Base-by-base conservation (phyloP, 2,329 filamentous ascomycete species). In the Fusarium sublunatum region DNA sequence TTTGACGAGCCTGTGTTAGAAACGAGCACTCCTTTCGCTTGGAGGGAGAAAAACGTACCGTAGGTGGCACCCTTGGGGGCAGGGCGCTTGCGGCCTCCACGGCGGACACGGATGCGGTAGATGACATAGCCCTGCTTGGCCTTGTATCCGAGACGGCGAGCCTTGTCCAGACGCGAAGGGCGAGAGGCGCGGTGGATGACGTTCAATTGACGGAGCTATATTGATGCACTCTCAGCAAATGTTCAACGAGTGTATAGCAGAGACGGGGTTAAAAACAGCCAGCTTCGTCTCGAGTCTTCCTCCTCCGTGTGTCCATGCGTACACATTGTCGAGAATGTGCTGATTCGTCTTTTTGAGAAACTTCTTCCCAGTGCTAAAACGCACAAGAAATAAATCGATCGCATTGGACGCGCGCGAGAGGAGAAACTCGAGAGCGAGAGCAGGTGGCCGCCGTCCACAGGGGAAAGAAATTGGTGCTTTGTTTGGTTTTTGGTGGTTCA, bases 111-210 rank as follows among this genome's bases (percentile, higher is more conserved):
- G 79, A 96, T 88, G 81, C 95, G 95, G 91, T 99, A 99, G 91
- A 99, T 93, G 81, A 99, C 95, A 88, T 98, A 99, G 83, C 95
- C 95, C 87, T 99, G 95, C 92, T 99, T 99, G 87, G 96, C 95
- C 92, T 99, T 99, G 92, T 99, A 99, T 77, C 95, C 95, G 75
- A 99, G 92, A 83, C 96, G 95, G 85, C 95, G 95, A 80, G 96
- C 95, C 92, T 99, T 99, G 87, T 99, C 96, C 79, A 95, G 95
- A 82, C 95, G 95, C 77, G 93, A 97, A 75, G 95, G 95, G 77
- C 94, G 93, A 77, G 93, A 96, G 79, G 95, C 95, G 82, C 95
- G 94, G 90, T 99, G 95, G 86, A 98, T 95, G 83, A 97, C 93
- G 86, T 98, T 96, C 86, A 98, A 87, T 88, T 98, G 94, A 87